Conservation (phyloP, 2,329 filamentous ascomycete genomes). For the Fusarium temperatum region DNA sequence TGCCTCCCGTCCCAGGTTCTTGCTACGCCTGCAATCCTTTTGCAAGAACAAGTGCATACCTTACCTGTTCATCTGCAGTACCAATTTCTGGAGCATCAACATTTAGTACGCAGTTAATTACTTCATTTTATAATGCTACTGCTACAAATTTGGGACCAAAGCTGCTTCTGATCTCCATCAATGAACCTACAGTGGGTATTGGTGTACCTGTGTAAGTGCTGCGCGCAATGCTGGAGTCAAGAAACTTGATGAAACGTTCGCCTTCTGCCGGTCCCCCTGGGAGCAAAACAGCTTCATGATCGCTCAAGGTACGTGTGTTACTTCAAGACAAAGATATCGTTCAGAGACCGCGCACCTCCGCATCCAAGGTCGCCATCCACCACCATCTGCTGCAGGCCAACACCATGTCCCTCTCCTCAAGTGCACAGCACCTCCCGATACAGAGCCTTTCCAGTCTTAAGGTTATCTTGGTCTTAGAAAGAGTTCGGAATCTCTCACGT, state of each 20-base stretch:
- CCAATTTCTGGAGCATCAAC: too few relatives aligned
- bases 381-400: neutral
- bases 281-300: rapidly evolving
- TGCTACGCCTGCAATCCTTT: neutral
- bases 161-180: too few relatives aligned
- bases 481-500: rapidly evolving
- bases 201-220: neutral
- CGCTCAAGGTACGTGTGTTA: rapidly evolving
- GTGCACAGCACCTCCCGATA: rapidly evolving
- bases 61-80: rapidly evolving
- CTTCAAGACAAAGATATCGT: rapidly evolving
- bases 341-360: rapidly evolving
- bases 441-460: rapidly evolving
- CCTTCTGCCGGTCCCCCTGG: rapidly evolving
- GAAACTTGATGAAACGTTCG: too few relatives aligned
- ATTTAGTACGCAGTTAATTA: rapidly evolving
- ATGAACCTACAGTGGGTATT: too few relatives aligned
- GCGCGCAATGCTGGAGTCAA: rapidly evolving
- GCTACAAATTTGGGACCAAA: rapidly evolving
- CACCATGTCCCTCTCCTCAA: rapidly evolving
- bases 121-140: neutral
- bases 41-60: rapidly evolving
- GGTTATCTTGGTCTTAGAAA: rapidly evolving
- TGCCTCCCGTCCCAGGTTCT: rapidly evolving
- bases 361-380: rapidly evolving